phyloP scores from a whole-genome alignment of 495 filamentous ascomycete genomes.

The Geopyxis carbonaria region DNA sequence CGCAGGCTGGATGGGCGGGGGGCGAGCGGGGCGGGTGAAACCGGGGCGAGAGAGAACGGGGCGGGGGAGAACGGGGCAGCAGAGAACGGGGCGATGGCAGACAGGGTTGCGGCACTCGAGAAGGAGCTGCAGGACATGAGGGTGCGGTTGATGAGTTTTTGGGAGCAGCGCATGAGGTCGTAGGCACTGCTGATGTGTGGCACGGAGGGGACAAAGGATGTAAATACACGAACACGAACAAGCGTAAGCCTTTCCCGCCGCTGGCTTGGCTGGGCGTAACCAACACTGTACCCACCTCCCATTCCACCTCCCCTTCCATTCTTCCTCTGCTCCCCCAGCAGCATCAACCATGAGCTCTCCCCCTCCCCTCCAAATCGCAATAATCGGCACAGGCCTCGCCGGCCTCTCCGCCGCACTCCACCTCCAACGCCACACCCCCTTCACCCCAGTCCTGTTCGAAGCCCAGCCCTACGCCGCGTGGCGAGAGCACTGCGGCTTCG shows the following conservation, averaged over 20 bases:
- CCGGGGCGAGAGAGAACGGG: background rate
- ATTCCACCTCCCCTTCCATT: no score
- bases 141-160: conserved; percentile 5
- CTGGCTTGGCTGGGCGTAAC: no score
- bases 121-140: conserved; percentile 10
- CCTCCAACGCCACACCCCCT: conserved; percentile 6
- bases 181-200: no score
- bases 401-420: conserved; percentile 10
- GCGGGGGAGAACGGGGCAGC: background rate
- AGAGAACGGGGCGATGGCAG: background rate
- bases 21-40: background rate
- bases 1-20: conserved; percentile 32
- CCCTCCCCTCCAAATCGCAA: conserved; percentile 2
- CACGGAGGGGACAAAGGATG: no score
- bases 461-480: background rate
- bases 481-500: conserved; percentile 6
- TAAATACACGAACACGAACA: no score
- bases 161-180: conserved; percentile 11
- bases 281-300: no score
- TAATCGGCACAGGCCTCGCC: conserved; percentile 1
- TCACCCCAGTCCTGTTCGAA: background rate
- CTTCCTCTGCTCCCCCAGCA: no score
- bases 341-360: no score
- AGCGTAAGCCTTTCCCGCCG: no score
- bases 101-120: conserved; percentile 1